A percentile compares a stretch with the other conserved stretches of the same genome.
phyloP scores from a whole-genome alignment of 2,329 filamentous ascomycete species.

The Stachybotrys chlorohalonatus region DNA sequence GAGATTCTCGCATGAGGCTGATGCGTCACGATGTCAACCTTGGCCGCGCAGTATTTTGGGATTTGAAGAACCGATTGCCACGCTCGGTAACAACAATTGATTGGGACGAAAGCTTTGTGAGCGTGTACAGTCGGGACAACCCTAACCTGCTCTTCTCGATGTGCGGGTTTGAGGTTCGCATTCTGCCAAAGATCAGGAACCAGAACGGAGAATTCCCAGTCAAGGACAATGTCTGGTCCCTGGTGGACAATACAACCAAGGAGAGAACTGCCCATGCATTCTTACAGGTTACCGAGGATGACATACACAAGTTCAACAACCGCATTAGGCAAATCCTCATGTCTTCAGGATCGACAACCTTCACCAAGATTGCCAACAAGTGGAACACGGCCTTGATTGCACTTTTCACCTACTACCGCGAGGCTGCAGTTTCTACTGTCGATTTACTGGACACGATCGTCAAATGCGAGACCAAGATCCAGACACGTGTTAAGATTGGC shows the following conservation, averaged over 20 bases:
- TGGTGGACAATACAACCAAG: slow-evolving; percentile 94
- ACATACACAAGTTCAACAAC: slow-evolving; percentile 98
- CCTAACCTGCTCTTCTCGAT: slow-evolving; percentile 96
- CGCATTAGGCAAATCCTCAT: slow-evolving; percentile 96
- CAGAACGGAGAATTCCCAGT: slow-evolving; percentile 93
- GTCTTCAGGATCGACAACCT: slow-evolving; percentile 98
- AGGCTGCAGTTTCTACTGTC: slow-evolving; percentile 92
- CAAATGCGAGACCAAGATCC: slow-evolving; percentile 99
- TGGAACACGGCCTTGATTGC: slow-evolving; percentile 98
- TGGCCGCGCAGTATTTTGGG: slow-evolving; percentile 96
- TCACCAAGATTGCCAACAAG: slow-evolving; percentile 99
- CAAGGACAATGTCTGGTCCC: slow-evolving; percentile 96
- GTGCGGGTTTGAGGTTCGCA: slow-evolving; percentile 95
- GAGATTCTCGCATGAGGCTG: slow-evolving; percentile 92
- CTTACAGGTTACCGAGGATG: slow-evolving; percentile 93
- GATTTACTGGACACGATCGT: slow-evolving; percentile 93
- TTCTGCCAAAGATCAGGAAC: slow-evolving; percentile 90
- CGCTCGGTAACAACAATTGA: slow-evolving; percentile 95
- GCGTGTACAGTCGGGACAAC: slow-evolving; percentile 96
- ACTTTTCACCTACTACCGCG: slow-evolving; percentile 96
- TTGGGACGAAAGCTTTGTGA: slow-evolving; percentile 98
- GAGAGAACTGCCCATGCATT: slow-evolving; percentile 96
- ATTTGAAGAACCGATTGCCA: slow-evolving; percentile 92
- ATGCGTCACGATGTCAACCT: slow-evolving; percentile 99
- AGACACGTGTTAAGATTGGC: slow-evolving; percentile 97